Base-by-base conservation (phyloP, 768 basidiomycete species). In the Tricholoma hemisulphureum region DNA sequence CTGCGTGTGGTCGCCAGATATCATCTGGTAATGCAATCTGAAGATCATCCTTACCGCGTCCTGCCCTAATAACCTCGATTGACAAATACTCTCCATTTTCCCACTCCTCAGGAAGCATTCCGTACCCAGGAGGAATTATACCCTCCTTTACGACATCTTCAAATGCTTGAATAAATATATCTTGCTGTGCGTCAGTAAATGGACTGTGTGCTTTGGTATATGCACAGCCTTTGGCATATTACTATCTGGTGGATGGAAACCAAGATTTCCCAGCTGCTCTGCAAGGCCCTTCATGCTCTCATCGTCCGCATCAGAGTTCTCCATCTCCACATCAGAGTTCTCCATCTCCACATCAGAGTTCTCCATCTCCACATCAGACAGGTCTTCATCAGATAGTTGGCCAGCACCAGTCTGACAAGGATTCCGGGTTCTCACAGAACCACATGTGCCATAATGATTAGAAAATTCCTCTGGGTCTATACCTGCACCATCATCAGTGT, bases 191-290 rank as follows among this genome's bases (percentile, higher is more conserved):
- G n/a, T 37, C 35, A 21, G 35, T 31, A 37, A 55, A 55, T n/a
- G 58, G 53, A 34, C 31, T 26, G 16, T 29, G 24, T 49, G 66
- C 66, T 28, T 67, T 65, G 51, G 70, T 68, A 58, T 68, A 16
- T 20, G 32, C 16, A 77, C 46, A 73, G 60, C 31, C 73, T 77
- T 56, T 9, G 49, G 28, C 7, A 51, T 2, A 51, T n/a, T 8
- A 9, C 18, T 31, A 9, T 51, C 24, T 26, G 49, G 6, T 1
- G 4, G 5, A 39, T 39, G 1, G 4, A 31, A 29, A 51, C 24
- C 8, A 1, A 29, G 49, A 18, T 39, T 2, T 7, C 49, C 49
- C 13, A 50, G 49, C 23, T 50, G 49, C 20, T 28, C 49, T 18
- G 26, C 49, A 26, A 39, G 14, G 37, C 16, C 37, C 37, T 39